Evolutionary conservation across 2,329 filamentous ascomycete species (phyloP).

Genomic region (Escovopsis sp.): DNA sequence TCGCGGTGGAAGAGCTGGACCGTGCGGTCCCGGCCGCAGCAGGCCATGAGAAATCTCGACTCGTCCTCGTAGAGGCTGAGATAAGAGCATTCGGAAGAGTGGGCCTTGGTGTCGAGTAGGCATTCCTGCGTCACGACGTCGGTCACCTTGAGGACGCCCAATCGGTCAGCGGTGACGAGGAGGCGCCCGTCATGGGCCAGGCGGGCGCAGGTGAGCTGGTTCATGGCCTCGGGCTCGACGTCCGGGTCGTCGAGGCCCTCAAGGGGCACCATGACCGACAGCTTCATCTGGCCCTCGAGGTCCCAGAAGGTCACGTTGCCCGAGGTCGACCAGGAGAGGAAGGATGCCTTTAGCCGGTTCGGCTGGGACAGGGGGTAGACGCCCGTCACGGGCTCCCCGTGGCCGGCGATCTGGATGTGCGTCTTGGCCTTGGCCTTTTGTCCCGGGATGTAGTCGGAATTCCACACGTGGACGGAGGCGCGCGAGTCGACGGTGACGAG

Average conservation of each 20-base stretch:
- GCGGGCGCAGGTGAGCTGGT: conserved; percentile 45
- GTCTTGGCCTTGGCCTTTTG: conserved; percentile 22
- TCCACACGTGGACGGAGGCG: conserved; percentile 59
- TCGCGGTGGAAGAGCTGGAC: conserved; percentile 69
- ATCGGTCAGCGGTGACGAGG: conserved; percentile 72
- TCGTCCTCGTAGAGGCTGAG: conserved; percentile 57
- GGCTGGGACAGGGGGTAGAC: conserved; percentile 49
- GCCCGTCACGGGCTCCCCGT: conserved; percentile 55
- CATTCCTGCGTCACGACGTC: conserved; percentile 47
- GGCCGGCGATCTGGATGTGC: conserved; percentile 45
- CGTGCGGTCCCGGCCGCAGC: conserved; percentile 78
- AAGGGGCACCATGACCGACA: conserved; percentile 50
- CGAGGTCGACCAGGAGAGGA: conserved; percentile 78
- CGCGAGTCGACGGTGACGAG: conserved; percentile 63
- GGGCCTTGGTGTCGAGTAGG: conserved; percentile 65
- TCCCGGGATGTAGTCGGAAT: conserved; percentile 28
- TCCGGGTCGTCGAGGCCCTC: conserved; percentile 57
- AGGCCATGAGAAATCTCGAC: conserved; percentile 55
- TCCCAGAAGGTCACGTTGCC: conserved; percentile 78
- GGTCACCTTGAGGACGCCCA: conserved; percentile 64
- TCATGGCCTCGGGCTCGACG: conserved; percentile 35
- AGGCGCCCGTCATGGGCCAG: conserved; percentile 47
- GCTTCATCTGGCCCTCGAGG: conserved; percentile 51
- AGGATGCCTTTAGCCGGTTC: conserved; percentile 51
- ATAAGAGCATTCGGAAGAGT: conserved; percentile 71